Evolutionary conservation across 1,284 basidiomycete species (phyloP), one percentile per base, ranked within the genome.

Genomic region (Peniophora sp.): DNA sequence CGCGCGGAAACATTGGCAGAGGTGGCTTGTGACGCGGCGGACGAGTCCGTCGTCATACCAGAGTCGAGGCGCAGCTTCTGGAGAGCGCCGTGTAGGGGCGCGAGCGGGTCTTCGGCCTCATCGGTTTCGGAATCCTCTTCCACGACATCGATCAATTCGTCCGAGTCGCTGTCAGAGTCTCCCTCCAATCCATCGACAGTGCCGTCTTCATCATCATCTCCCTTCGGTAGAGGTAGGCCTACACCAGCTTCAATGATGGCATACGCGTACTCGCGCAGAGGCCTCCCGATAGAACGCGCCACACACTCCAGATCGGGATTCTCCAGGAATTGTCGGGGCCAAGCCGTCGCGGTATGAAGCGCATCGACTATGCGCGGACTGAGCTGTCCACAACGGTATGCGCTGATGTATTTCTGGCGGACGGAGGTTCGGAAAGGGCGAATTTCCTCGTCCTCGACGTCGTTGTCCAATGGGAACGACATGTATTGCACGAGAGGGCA

Each of bases 311-410:
- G 53, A 62, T 92, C 88, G 0, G 88, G 88, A 57, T 81, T 76
- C 52, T 92, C 88, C 20, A 92, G 73, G 60, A 87, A 88, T n/a
- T 81, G 60, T 32, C 72, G 69, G 3, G 83, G 79, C 84, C 86
- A 89, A 53, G 71, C 78, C 1, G 83, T 82, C 18, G 75, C 77
- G 0, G 81, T 81, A 50, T 67, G 77, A 47, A 88, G 61, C 8
- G 75, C 61, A 55, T 89, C 81, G 62, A 85, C 63, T 15, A 81
- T 62, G 52, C 75, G 74, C 1, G 82, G 76, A 17, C 76, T 70
- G 23, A 92, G 63, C 1, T 64, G 61, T 2, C 86, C 88, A 0
- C 60, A 62, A 50, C 85, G 73, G 62, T 85, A 91, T 0, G 84
- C 85, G 34, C 72, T 61, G 27, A 86, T 55, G 60, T 87, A 88